Conservation (phyloP, 345 rosid species). For the Eucalyptus brandiana region DNA sequence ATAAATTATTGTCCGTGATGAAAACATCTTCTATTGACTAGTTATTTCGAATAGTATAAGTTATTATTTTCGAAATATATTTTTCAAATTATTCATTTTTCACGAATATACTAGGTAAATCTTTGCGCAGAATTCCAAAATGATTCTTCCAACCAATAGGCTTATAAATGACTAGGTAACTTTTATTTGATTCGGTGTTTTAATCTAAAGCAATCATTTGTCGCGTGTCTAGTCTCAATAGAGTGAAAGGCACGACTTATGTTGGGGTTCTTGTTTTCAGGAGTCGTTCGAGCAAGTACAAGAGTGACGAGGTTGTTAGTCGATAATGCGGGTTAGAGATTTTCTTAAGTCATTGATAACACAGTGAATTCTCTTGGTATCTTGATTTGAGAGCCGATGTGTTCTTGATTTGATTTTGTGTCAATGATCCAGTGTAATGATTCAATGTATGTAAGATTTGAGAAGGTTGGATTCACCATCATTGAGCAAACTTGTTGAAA, state of each 20-base stretch:
- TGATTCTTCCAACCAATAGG: fast-evolving
- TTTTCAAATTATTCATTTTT: too few relatives aligned
- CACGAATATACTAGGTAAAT: fast-evolving
- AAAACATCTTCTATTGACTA: too few relatives aligned
- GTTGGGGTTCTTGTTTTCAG: background rate
- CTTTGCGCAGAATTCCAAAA: fast-evolving
- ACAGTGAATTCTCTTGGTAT: background rate
- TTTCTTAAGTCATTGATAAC: background rate
- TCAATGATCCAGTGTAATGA: fast-evolving
- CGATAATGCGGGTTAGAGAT: background rate
- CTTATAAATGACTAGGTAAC: background rate
- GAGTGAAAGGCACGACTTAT: background rate
- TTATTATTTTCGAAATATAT: fast-evolving
- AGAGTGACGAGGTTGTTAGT: fast-evolving
- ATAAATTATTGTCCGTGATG: too few relatives aligned
- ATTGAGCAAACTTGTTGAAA: background rate
- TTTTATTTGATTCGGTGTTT: background rate
- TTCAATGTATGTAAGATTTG: fast-evolving
- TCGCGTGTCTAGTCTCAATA: background rate
- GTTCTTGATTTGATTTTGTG: background rate
- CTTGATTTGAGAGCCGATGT: background rate
- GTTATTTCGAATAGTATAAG: too few relatives aligned
- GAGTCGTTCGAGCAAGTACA: background rate
- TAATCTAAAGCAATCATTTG: background rate
- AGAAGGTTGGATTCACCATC: background rate